Conservation (phyloP, 805 yeast species). For the Candida glaebosa region DNA sequence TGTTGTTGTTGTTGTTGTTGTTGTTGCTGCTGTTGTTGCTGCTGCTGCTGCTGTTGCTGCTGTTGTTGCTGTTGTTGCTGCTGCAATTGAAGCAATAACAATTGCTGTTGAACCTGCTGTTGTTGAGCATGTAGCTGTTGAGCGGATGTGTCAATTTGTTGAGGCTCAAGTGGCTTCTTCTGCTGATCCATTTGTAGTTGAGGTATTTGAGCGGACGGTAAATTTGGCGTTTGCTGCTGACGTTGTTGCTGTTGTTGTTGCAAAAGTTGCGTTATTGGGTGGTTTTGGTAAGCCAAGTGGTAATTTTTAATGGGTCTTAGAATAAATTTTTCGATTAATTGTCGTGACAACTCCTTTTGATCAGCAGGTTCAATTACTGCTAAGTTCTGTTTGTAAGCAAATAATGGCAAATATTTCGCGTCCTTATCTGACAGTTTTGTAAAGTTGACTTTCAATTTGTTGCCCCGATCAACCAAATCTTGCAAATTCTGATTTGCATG, state of each 20-base stretch:
- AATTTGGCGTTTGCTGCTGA: conserved; percentile 21
- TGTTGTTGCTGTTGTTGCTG: conserved; percentile 28
- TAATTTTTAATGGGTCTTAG: conserved; percentile 43
- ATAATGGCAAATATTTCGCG: conserved; percentile 39
- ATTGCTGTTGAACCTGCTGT: conserved; percentile 18
- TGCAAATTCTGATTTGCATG: conserved; percentile 42
- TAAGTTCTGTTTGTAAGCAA: conserved; percentile 37
- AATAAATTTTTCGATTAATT: conserved; percentile 38
- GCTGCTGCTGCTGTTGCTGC: conserved; percentile 27
- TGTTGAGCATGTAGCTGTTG: conserved; percentile 10
- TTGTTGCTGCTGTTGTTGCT: conserved; percentile 18
- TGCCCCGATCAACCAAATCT: conserved; percentile 31
- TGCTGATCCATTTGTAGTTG: conserved; percentile 32
- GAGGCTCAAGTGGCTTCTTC: conserved; percentile 12
- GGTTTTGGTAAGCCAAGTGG: conserved; percentile 44
- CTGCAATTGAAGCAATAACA: conserved; percentile 34
- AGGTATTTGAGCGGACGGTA: conserved; percentile 21
- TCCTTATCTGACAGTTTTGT: conserved; percentile 12
- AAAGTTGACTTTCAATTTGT: conserved; percentile 39
- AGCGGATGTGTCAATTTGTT: conserved; percentile 8
- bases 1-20: conserved; percentile 16
- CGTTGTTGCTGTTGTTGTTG: conserved; percentile 34
- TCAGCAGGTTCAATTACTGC: conserved; percentile 33
- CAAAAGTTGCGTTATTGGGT: conserved; percentile 34
- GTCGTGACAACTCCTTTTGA: conserved; percentile 34